A percentile compares a stretch with the other conserved stretches of the same genome.
Evolutionary conservation across 805 yeast species (phyloP).

Genomic region (Wickerhamiella spandovensis): DNA sequence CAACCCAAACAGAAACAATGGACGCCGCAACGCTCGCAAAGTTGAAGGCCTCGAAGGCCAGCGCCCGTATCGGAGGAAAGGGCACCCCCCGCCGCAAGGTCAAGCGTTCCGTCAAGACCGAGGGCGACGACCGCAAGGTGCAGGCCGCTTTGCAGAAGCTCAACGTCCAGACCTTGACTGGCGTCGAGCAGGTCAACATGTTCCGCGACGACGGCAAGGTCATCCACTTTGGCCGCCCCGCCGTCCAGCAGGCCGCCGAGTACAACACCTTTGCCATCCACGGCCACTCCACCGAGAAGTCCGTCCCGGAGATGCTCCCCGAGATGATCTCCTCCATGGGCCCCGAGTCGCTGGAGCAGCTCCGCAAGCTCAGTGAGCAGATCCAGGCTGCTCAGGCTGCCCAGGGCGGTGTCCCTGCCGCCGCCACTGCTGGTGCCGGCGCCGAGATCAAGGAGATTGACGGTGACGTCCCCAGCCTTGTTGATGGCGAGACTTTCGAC

Average conservation of each 20-base stretch:
- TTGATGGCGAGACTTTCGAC: constrained; percentile 81
- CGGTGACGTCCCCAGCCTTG: constrained; percentile 52
- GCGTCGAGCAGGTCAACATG: constrained; percentile 94
- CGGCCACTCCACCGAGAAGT: constrained; percentile 90
- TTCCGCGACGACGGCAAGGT: constrained; percentile 95
- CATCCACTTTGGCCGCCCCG: constrained; percentile 90
- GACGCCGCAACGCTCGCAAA: constrained; percentile 92
- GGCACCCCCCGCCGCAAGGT: constrained; percentile 78
- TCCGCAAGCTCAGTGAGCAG: constrained; percentile 82
- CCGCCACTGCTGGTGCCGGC: constrained; percentile 34
- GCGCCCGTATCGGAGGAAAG: constrained; percentile 55
- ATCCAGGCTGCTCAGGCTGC: constrained; percentile 45
- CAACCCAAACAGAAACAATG: constrained; percentile 14
- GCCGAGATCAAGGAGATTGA: constrained; percentile 31
- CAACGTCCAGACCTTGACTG: constrained; percentile 76
- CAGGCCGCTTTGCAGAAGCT: constrained; percentile 80
- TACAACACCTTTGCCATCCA: constrained; percentile 88
- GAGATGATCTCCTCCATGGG: constrained; percentile 92
- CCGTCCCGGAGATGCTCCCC: constrained; percentile 83
- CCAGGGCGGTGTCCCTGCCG: constrained; percentile 25
- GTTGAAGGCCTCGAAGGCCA: constrained; percentile 51
- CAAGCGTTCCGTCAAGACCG: constrained; percentile 50
- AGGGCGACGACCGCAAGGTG: constrained; percentile 72
- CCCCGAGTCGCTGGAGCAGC: constrained; percentile 82
- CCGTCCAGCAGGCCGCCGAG: constrained; percentile 84